These are phyloP conservation scores for Penicillium daleae DNA, from an alignment of 495 filamentous ascomycete genomes.

Conservation along the genomic window DNA sequence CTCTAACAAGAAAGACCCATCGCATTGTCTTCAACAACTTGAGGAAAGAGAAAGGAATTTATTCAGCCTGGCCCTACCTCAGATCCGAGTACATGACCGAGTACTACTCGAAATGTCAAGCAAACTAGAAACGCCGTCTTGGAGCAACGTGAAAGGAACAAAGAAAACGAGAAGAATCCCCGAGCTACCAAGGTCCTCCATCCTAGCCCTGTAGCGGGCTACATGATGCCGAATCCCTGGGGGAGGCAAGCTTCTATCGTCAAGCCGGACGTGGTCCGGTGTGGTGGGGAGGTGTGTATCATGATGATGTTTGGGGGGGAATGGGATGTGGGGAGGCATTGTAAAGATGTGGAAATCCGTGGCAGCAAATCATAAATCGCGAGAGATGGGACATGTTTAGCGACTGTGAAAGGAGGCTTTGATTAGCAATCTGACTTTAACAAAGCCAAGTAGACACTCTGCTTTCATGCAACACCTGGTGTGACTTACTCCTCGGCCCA, in stretches of 20 bases:
- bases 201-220: neutral
- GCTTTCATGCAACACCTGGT: neutral
- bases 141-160: neutral
- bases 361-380: neutral
- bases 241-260: neutral
- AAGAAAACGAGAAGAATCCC: neutral
- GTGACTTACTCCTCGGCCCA: slow-evolving; percentile 70
- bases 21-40: neutral
- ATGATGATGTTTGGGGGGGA: neutral
- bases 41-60: neutral
- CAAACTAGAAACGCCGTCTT: neutral
- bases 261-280: neutral
- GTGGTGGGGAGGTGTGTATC: neutral
- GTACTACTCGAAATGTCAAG: neutral
- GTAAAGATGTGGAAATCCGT: neutral
- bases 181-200: neutral
- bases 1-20: neutral
- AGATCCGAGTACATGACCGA: neutral
- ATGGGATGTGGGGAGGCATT: neutral
- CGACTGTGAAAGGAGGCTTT: neutral
- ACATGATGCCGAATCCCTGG: neutral
- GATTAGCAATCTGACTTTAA: neutral
- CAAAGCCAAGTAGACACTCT: neutral
- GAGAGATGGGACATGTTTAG: neutral
- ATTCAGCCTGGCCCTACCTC: neutral